These are phyloP conservation scores for Beauveria caledonica DNA, from an alignment of 2,329 filamentous ascomycete species.

Conservation along the genomic window DNA sequence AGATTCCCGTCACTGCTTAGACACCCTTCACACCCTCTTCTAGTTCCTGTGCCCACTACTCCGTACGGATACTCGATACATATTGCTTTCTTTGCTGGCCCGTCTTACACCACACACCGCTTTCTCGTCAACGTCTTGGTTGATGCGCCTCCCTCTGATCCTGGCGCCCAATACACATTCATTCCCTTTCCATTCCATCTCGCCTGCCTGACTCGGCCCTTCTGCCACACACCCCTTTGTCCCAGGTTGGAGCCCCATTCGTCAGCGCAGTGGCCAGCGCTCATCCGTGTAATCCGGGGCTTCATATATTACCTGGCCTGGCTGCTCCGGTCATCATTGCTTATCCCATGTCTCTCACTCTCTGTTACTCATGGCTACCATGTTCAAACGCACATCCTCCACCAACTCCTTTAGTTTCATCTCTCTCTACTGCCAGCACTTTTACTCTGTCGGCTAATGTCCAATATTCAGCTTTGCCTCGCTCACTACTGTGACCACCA, in stretches of 20 bases:
- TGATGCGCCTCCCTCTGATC: conserved; percentile 2
- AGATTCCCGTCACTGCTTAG: not conserved
- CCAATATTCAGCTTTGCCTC: conserved; percentile 51
- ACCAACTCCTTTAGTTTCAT: not conserved
- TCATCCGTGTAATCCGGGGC: conserved; percentile 5
- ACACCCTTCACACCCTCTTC: conserved; percentile 7
- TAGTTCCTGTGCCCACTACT: not conserved
- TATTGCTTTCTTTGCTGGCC: not conserved
- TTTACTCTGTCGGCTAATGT: conserved; percentile 22
- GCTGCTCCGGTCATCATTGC: not conserved
- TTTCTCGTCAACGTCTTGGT: conserved; percentile 6
- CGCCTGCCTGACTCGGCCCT: conserved; percentile 3
- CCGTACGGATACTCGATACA: no score
- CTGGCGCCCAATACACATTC: conserved; percentile 8
- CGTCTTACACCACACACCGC: conserved; percentile 6
- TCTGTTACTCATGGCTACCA: not conserved
- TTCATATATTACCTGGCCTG: conserved; percentile 3
- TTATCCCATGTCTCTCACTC: not conserved
- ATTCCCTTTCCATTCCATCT: conserved; percentile 1
- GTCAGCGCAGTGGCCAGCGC: not conserved
- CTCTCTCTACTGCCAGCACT: not conserved
- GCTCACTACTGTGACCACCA: conserved; percentile 65
- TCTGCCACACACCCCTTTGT: conserved; percentile 5
- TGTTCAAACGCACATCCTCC: conserved; percentile 6
- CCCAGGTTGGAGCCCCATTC: conserved; percentile 1